Conservation (phyloP, 164 flowering plant species). For the Berberis vulgaris region DNA sequence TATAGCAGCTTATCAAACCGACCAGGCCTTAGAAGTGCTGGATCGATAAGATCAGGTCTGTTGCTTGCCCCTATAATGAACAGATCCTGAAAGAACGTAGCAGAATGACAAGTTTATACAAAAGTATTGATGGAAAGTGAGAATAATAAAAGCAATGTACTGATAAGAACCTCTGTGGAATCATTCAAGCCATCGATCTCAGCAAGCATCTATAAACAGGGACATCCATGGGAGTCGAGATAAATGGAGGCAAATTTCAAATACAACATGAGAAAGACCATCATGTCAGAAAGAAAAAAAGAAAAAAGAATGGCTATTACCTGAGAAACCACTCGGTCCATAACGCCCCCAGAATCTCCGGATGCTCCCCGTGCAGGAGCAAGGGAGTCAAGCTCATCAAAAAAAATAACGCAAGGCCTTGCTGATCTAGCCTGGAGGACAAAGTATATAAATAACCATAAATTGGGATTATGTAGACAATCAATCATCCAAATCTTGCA, state of each 20-base stretch:
- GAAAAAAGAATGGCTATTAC: conserved; percentile 18
- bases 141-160: neutral
- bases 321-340: conserved; percentile 99
- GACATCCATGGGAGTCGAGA: conserved; percentile 6
- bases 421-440: conserved; percentile 77
- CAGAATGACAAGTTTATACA: conserved; percentile 31
- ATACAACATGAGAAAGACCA: neutral
- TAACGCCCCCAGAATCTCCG: conserved; percentile 99
- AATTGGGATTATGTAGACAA: neutral
- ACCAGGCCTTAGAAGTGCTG: conserved; percentile 93
- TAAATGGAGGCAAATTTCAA: neutral
- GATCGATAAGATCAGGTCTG: conserved; percentile 92
- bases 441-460: neutral
- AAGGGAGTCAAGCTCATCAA: conserved; percentile 95
- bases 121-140: conserved; percentile 13
- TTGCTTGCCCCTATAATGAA: conserved; percentile 97
- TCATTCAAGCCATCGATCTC: conserved; percentile 95
- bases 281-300: neutral
- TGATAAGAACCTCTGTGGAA: conserved; percentile 61
- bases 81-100: conserved; percentile 47
- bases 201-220: conserved; percentile 77
- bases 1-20: conserved; percentile 90
- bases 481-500: neutral
- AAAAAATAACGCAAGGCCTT: conserved; percentile 94
- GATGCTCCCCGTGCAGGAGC: conserved; percentile 99